Evolutionary conservation across 108 stramenopile genomes (phyloP).

Genomic region (Stephanodiscus triporus): DNA sequence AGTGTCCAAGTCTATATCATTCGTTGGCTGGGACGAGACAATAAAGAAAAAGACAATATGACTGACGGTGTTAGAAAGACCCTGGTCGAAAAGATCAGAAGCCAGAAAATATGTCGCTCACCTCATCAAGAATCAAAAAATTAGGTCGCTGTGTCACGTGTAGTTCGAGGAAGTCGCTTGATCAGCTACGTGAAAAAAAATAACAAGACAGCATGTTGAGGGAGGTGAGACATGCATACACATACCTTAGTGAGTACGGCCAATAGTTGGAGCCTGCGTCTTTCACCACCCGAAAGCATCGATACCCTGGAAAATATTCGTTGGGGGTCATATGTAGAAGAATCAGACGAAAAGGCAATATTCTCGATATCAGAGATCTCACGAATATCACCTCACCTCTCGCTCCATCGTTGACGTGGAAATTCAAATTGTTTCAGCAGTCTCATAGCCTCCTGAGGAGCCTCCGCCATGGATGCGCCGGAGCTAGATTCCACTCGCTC

Average conservation of each 20-base stretch:
- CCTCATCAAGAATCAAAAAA: conserved; percentile 60
- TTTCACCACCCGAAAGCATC: conserved; percentile 83
- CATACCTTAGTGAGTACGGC: conserved; percentile 64
- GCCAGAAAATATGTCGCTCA: neutral
- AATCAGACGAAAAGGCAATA: neutral
- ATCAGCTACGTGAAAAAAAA: neutral
- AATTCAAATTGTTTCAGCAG: conserved; percentile 82
- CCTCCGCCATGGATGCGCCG: conserved; percentile 52
- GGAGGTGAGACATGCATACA: neutral
- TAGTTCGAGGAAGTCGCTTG: neutral
- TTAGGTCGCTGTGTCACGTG: conserved; percentile 59
- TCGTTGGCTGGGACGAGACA: conserved; percentile 64
- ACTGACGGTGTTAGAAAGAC: neutral
- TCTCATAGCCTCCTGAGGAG: conserved; percentile 76
- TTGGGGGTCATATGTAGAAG: neutral
- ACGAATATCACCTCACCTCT: conserved; percentile 39
- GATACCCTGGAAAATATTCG: conserved; percentile 40
- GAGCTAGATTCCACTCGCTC: conserved; percentile 63
- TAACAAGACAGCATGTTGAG: neutral
- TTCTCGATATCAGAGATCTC: neutral
- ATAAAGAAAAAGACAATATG: neutral
- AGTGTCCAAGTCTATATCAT: conserved; percentile 85
- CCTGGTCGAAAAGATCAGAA: neutral
- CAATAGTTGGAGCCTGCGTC: conserved; percentile 78
- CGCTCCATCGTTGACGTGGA: conserved; percentile 66